Evolutionary conservation across 129 eudicot species (phyloP).

Genomic region (Escallonia herrerae): DNA sequence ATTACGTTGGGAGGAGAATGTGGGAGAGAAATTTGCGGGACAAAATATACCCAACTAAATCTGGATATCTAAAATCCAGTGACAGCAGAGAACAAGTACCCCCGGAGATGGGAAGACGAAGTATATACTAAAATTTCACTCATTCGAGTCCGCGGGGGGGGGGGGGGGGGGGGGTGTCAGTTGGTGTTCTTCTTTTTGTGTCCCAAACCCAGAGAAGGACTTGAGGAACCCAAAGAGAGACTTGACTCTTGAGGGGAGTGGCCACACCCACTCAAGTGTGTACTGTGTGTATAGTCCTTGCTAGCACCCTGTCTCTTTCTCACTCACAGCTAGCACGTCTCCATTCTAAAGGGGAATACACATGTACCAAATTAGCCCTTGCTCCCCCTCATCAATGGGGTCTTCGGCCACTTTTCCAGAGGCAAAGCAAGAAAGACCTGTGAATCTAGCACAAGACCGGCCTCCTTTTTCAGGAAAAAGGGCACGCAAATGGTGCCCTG

Average conservation of each 20-base stretch:
- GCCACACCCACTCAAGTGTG: too few relatives aligned
- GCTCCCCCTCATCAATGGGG: not conserved
- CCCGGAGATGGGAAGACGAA: too few relatives aligned
- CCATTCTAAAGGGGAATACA: not conserved
- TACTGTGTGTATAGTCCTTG: too few relatives aligned
- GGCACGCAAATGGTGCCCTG: not conserved
- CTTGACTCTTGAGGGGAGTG: too few relatives aligned
- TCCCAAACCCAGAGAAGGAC: too few relatives aligned
- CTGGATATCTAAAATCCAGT: not conserved
- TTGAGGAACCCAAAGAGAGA: too few relatives aligned
- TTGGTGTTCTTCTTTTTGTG: not conserved
- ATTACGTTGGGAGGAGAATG: not conserved
- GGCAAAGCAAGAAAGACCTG: not conserved
- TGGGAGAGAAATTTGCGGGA: not conserved
- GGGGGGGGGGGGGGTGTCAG: not conserved
- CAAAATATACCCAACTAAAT: not conserved
- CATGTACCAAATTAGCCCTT: not conserved
- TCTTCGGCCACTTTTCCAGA: conserved; percentile 8
- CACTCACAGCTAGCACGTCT: too few relatives aligned
- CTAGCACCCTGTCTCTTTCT: too few relatives aligned
- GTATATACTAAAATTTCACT: not conserved
- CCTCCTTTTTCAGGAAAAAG: not conserved
- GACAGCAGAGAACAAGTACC: conserved; percentile 5
- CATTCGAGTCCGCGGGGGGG: not conserved
- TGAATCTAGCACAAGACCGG: not conserved